phyloP scores from a whole-genome alignment of 306 rosid genomes.

The Lathyrus sativus region DNA sequence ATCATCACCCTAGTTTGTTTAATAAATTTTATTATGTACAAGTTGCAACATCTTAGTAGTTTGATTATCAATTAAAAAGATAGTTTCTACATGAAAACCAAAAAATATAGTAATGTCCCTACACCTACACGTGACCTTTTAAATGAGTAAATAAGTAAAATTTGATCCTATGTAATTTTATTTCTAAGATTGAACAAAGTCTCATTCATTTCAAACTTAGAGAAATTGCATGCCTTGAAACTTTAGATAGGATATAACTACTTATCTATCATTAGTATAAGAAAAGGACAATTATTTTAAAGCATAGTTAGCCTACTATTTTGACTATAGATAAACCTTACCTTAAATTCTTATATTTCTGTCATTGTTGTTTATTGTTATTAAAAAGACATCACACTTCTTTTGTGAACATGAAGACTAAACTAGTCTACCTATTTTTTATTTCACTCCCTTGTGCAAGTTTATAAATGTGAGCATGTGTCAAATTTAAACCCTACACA shows the following conservation, averaged over 20 bases:
- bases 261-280: neutral
- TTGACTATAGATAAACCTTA: slow-evolving; percentile 36
- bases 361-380: slow-evolving; percentile 42
- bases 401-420: slow-evolving; percentile 41
- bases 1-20: slow-evolving; percentile 37
- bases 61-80: no score
- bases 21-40: no score
- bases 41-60: no score
- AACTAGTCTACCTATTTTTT: slow-evolving; percentile 22
- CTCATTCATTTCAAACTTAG: slow-evolving; percentile 27
- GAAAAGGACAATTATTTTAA: slow-evolving; percentile 35
- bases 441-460: slow-evolving; percentile 29
- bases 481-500: no score
- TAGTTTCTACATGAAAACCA: neutral
- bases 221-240: slow-evolving; percentile 29
- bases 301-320: slow-evolving; percentile 31
- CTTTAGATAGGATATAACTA: slow-evolving; percentile 38
- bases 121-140: slow-evolving; percentile 22
- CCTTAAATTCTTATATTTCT: slow-evolving; percentile 30
- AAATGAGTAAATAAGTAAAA: neutral
- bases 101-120: neutral
- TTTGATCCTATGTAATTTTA: slow-evolving; percentile 1
- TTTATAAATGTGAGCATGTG: no score
- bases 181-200: slow-evolving; percentile 10
- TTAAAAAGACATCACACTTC: slow-evolving; percentile 45